Evolutionary conservation across 2,329 filamentous ascomycete genomes (phyloP).

Genomic region (Fusarium subtropicale): DNA sequence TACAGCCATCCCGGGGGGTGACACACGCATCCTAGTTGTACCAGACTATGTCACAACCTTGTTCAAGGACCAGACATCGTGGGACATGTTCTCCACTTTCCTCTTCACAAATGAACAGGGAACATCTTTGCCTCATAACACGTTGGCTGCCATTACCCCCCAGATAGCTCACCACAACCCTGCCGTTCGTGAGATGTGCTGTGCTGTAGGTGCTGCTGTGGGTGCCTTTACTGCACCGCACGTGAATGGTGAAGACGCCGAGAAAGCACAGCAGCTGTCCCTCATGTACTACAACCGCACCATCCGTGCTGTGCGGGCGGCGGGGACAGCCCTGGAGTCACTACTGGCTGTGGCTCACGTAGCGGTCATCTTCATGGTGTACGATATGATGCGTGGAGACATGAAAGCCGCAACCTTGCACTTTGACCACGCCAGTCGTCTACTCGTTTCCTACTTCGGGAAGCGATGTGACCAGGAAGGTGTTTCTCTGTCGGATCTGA

Average conservation of each 20-base stretch:
- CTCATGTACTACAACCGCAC: slow-evolving; percentile 40
- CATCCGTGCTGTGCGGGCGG: slow-evolving; percentile 20
- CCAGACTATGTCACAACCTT: slow-evolving; percentile 30
- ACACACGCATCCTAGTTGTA: slow-evolving; percentile 30
- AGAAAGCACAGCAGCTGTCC: slow-evolving; percentile 22
- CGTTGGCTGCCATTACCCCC: slow-evolving; percentile 35
- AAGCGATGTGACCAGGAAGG: slow-evolving; percentile 29
- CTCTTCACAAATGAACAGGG: slow-evolving; percentile 34
- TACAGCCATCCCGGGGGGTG: slow-evolving; percentile 5
- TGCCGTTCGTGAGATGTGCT: slow-evolving; percentile 39
- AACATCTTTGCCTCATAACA: slow-evolving; percentile 36
- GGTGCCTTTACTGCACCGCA: slow-evolving; percentile 27
- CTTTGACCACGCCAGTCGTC: slow-evolving; percentile 35
- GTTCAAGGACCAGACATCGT: slow-evolving; percentile 41
- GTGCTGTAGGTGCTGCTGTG: slow-evolving; percentile 35
- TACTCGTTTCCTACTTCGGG: slow-evolving; percentile 37
- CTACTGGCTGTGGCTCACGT: slow-evolving; percentile 28
- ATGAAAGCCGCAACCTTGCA: slow-evolving; percentile 33
- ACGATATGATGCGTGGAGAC: slow-evolving; percentile 39
- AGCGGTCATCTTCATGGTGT: slow-evolving; percentile 41
- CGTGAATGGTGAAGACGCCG: slow-evolving; percentile 15
- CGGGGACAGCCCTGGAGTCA: neutral
- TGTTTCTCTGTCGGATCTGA: slow-evolving; percentile 16
- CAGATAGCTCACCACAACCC: slow-evolving; percentile 36
- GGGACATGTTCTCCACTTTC: slow-evolving; percentile 40